Evolutionary conservation across 2,329 filamentous ascomycete genomes (phyloP), one percentile per base, ranked within the genome.

Genomic region (Penicillium sp.): DNA sequence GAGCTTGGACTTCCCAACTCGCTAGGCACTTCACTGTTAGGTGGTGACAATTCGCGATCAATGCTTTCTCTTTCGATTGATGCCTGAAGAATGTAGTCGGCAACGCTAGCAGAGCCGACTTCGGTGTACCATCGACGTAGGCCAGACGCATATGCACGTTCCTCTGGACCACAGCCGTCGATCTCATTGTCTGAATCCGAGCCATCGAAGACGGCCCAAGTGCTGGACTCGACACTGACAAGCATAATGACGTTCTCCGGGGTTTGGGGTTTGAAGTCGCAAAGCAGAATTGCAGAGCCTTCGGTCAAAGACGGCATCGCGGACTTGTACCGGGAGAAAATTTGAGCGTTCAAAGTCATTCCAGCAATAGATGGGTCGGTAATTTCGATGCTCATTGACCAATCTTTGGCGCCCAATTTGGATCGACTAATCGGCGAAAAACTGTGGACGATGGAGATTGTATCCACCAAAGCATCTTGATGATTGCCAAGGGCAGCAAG

Each of bases 181-280:
- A 74, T 60, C 44, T 68, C 63, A 10, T 67, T 63, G 21, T 71
- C 62, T 10, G 65, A 62, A n/a, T 52, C 39, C 10, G 60, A 60
- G 38, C 60, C 60, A 36, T 65, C 58, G 59, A 80, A 79, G 4
- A 80, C 75, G 9, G 73, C 77, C 79, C 79, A 81, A 10, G 77
- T 71, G 54, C 77, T 79, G 14, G 68, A 68, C 11, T 75, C 68
- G 2, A 65, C 67, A 58, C 75, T 79, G 46, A 76, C 58, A 2
- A 81, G 67, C 54, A 72, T 71, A 48, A 77, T 64, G 6, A 68
- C 70, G 57, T 74, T 71, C 13, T 76, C 67, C 46, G 71, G 65
- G 54, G 67, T 76, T 39, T 74, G 70, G 8, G 80, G 75, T 54
- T 75, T 74, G 62, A 81, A 78, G 54, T 79, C 71, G 13, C 77